Base-by-base conservation (phyloP, 1,284 basidiomycete genomes). In the Athelia sp. region DNA sequence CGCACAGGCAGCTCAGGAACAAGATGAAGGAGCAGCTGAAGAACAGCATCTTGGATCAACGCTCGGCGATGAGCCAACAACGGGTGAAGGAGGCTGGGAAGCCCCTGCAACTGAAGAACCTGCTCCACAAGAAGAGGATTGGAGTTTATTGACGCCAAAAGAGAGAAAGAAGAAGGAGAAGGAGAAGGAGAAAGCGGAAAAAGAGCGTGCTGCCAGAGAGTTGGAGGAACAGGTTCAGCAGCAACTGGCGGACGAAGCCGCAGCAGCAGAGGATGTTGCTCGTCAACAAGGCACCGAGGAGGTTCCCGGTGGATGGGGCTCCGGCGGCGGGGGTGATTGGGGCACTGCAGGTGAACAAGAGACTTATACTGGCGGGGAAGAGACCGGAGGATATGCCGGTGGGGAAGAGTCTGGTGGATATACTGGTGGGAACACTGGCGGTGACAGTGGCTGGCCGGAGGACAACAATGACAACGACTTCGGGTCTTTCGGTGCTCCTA, bases 1-100 rank as follows among this genome's bases (percentile, higher is more conserved):
- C 36, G 60, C n/a, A n/a, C n/a, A n/a, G n/a, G n/a, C n/a, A n/a
- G n/a, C n/a, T n/a, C n/a, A n/a, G n/a, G n/a, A n/a, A n/a, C n/a
- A 52, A 42, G 52, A 45, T 43, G 21, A 48, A 45, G 23, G 54
- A 56, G 18, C 43, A 46, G 17, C 44, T 50, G 29, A 52, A 22
- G 55, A 58, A 47, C 51, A 52, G 34, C 52, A 50, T 23, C 48
- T 48, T 6, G 36, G 6, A 4, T 29, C 26, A 13, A 29, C 26
- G 4, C 13, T 29, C 26, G 26, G 26, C 26, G 6, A 29, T 4
- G 15, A 40, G 4, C 19, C 9, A n/a, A 6, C 36, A n/a, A n/a
- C 8, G 4, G 36, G n/a, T 40, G 4, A n/a, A n/a, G 15, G 36
- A 6, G 9, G 36, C 15, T 8, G 8, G n/a, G 36, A 40, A n/a